Evolutionary conservation across 306 rosid species (phyloP).

Genomic region (Notholithocarpus densiflorus): DNA sequence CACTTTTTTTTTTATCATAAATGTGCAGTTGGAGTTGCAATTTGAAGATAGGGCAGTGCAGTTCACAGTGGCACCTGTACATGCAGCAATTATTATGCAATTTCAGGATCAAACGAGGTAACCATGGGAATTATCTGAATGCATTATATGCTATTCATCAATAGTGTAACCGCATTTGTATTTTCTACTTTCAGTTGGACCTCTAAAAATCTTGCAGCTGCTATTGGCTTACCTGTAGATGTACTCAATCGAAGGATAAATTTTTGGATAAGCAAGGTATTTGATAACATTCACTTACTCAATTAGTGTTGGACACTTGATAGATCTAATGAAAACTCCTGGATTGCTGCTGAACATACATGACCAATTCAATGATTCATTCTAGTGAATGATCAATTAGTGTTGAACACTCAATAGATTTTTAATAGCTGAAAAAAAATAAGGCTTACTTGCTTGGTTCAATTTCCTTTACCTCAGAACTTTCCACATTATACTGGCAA

Average conservation of each 20-base stretch:
- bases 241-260: slow-evolving; percentile 66
- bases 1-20: background rate
- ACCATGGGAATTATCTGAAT: slow-evolving; percentile 5
- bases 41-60: slow-evolving; percentile 80
- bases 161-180: background rate
- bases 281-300: background rate
- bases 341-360: background rate
- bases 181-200: slow-evolving; percentile 68
- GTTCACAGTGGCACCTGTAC: slow-evolving; percentile 79
- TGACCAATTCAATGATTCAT: background rate
- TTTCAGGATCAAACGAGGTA: slow-evolving; percentile 83
- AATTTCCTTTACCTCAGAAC: background rate
- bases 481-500: background rate
- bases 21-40: slow-evolving; percentile 78
- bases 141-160: slow-evolving; percentile 4
- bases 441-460: slow-evolving; percentile 1
- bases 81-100: slow-evolving; percentile 80
- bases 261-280: slow-evolving; percentile 93
- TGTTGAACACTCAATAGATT: background rate
- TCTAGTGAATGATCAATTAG: background rate
- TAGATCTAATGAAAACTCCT: background rate
- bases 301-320: background rate
- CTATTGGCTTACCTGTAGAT: slow-evolving; percentile 72
- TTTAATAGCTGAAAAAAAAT: background rate
- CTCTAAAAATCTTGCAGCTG: slow-evolving; percentile 67